Conservation (phyloP, 148 eudicot genomes). For the Camellia lanceoleosa region DNA sequence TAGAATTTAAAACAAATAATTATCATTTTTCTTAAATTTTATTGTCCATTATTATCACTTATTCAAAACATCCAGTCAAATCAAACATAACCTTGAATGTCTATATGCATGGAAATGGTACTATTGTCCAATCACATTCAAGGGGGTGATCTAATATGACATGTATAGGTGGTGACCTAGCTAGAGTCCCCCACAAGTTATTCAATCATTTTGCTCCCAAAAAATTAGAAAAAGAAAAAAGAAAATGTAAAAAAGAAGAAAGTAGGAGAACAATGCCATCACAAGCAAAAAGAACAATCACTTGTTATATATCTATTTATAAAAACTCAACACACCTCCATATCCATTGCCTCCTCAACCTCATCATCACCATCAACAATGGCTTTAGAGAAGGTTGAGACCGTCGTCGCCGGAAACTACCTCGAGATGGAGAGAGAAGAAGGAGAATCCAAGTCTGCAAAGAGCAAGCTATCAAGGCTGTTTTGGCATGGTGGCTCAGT, state of each 20-base stretch:
- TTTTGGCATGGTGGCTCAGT: slow-evolving; percentile 94
- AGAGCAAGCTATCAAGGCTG: slow-evolving; percentile 49
- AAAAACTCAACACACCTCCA: not conserved
- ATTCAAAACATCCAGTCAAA: no score
- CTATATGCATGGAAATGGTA: not conserved
- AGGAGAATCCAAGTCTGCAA: slow-evolving; percentile 25
- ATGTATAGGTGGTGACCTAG: slow-evolving; percentile 14
- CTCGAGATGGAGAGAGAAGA: slow-evolving; percentile 77
- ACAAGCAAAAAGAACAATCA: slow-evolving; percentile 4
- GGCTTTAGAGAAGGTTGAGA: slow-evolving; percentile 81
- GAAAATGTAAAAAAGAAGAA: not conserved
- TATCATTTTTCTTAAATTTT: no score
- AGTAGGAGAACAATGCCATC: slow-evolving; percentile 6
- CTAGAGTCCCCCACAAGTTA: slow-evolving; percentile 32
- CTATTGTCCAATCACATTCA: slow-evolving; percentile 27
- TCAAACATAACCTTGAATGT: no score
- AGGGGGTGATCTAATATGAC: slow-evolving; percentile 2
- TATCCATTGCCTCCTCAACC: slow-evolving; percentile 11
- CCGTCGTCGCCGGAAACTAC: slow-evolving; percentile 70
- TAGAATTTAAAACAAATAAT: no score
- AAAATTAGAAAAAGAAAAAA: not conserved
- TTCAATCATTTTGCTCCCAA: slow-evolving; percentile 29
- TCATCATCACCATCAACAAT: slow-evolving; percentile 20
- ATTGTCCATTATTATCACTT: no score
- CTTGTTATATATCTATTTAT: slow-evolving; percentile 19